Evolutionary conservation across 2,329 filamentous ascomycete species (phyloP), one percentile per base, ranked within the genome.

Genomic region (Cytospora chrysosperma): DNA sequence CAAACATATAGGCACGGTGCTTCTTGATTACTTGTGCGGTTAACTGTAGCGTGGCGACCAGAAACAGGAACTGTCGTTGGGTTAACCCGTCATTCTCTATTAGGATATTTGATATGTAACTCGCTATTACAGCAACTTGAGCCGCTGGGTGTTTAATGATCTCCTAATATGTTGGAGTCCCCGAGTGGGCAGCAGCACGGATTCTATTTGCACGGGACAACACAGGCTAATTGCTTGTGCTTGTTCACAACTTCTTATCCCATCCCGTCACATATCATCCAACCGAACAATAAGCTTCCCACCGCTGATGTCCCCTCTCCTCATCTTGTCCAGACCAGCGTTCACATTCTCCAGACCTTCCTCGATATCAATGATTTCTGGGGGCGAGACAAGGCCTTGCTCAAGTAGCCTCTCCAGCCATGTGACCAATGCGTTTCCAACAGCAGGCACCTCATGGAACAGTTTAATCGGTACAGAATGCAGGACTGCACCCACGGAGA

Each of bases 381-480:
- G 89, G 5, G 87, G 79, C 5, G 79, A 75, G 3, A 93, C 69
- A 0, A 79, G 71, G 0, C 80, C 78, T 0, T 79, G 76, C 10
- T 81, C 77, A 8, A 93, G 73, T n/a, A 93, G 73, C 27, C 79
- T 76, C 72, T 92, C 89, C 28, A 92, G 75, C 90, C 90, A 93
- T 1, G 77, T 72, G 15, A 86, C 85, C 60, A 92, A 72, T 0
- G 79, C 79, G 66, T 87, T 82, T 0, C 90, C 90, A 0, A 92
- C 78, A 1, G 79, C 78, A 0, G 85, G 82, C 0, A 87, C 81
- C 63, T 89, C 86, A 70, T 93, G 90, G 70, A 91, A 93, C 4
- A 91, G 70, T 73, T 93, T 93, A 66, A 93, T 90, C 0, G 90
- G 90, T 0, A 93, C 87, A 0, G 80, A 85, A 70, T 92, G 89